Evolutionary conservation across 2,329 filamentous ascomycete species (phyloP).

Genomic region (Fusarium acutatum): DNA sequence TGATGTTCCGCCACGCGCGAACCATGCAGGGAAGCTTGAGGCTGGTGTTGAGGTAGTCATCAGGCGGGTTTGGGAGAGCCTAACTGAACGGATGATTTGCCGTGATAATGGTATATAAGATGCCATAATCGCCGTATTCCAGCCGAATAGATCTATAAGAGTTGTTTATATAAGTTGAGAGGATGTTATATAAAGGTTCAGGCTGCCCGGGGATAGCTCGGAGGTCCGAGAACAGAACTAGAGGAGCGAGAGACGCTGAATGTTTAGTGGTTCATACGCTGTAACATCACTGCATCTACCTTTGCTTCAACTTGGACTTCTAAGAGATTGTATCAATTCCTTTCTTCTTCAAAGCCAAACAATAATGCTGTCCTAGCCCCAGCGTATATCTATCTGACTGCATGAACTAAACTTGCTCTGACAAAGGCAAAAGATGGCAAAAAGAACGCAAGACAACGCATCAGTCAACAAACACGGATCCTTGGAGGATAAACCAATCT

Average conservation of each 20-base stretch:
- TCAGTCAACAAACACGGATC: neutral
- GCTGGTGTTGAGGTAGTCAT: constrained; percentile 32
- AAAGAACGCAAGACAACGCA: neutral
- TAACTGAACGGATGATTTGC: neutral
- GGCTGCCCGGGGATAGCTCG: neutral
- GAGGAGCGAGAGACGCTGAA: neutral
- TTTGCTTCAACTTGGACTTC: neutral
- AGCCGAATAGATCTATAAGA: neutral
- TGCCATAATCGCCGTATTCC: neutral
- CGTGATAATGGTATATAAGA: neutral
- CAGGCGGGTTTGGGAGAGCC: neutral
- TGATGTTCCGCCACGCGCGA: constrained; percentile 72
- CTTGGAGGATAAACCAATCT: neutral
- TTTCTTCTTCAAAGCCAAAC: neutral
- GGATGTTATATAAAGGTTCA: neutral
- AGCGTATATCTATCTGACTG: neutral
- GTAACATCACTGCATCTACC: neutral
- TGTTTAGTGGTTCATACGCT: constrained; percentile 14
- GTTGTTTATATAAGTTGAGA: neutral
- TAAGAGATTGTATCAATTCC: neutral
- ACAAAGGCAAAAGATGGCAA: neutral
- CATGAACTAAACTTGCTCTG: neutral
- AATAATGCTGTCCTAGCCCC: neutral
- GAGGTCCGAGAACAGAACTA: constrained; percentile 5
- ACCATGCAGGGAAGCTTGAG: constrained; percentile 50